A percentile compares a stretch with the other conserved stretches of the same genome.
phyloP scores from a whole-genome alignment of 2,329 filamentous ascomycete species.

The Exophiala lecanii-corni region DNA sequence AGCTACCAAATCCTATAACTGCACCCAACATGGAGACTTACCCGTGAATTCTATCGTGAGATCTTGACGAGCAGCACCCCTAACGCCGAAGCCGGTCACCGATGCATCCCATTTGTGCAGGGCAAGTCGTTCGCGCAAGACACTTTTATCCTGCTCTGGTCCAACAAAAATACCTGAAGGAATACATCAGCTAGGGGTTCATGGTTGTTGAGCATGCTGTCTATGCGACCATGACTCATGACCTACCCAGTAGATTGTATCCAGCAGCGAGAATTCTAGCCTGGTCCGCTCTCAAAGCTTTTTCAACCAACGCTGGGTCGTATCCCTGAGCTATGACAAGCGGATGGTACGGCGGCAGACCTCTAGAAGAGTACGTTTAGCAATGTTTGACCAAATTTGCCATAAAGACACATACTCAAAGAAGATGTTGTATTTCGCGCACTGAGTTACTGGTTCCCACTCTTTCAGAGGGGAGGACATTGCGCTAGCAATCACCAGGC shows the following conservation, averaged over 20 bases:
- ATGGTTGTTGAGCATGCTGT: background rate
- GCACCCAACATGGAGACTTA: background rate
- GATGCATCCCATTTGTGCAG: background rate
- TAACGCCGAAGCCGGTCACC: background rate
- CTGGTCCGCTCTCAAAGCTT: background rate
- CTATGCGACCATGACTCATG: too few species aligned
- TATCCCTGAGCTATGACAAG: background rate
- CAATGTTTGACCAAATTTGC: background rate
- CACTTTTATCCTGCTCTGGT: background rate
- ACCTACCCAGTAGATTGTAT: background rate
- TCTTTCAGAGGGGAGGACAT: background rate
- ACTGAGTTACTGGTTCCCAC: background rate
- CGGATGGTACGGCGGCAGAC: background rate
- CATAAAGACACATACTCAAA: background rate
- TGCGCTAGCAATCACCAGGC: background rate
- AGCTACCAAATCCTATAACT: background rate
- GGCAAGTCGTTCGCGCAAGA: background rate
- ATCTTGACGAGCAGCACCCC: background rate
- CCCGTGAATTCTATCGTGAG: background rate
- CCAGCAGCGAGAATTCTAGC: background rate
- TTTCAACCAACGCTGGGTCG: background rate
- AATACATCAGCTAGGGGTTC: background rate
- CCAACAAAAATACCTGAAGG: slow-evolving; percentile 1
- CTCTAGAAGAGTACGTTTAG: background rate
- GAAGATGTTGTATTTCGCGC: background rate